Base-by-base conservation (phyloP, 495 filamentous ascomycete genomes). In the Penicillium steckii region DNA sequence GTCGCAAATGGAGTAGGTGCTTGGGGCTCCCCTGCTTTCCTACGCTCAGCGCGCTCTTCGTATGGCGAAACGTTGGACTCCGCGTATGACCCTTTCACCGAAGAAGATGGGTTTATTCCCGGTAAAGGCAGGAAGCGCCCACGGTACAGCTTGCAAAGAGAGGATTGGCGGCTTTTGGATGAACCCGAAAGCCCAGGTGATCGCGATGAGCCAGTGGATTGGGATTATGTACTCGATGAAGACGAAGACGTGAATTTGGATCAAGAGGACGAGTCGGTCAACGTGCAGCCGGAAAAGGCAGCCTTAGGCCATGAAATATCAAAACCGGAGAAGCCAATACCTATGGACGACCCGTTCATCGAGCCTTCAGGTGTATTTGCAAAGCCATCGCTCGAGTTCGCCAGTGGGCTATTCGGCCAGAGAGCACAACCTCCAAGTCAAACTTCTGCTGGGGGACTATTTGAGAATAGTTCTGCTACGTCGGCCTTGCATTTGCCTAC, bases 11-110 rank as follows among this genome's bases (percentile, higher is more conserved):
- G 40, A 8, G 40, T 49, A 24, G 48, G 52, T 0, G 57, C 62
- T 3, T 94, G 82, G 76, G 72, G 78, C 18, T 94, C 91, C 4
- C 90, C 91, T 4, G 88, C 87, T 7, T 94, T 95, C 54, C 57
- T 89, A 17, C 89, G 84, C 56, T 75, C 85, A 21, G 71, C 77
- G 15, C 77, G 86, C 38, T 65, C 82, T 4, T 88, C 84, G 1
- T 82, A 81, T 50, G 82, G 81, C 0, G 76, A 79, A 1, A 65
- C 85, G 0, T 75, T 83, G 18, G 78, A 84, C 52, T 76, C 78
- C 8, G 71, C 69, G 10, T 80, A 82, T 50, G 83, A 89, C 56
- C 84, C 87, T 13, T 91, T 95, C 47, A 76, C 73, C 6, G 85
- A 91, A 26, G 85, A 86, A 52, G 88, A 85, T 62, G 85, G 83